Base-by-base conservation (phyloP, 1,139 yeast genomes). In the Citeromyces siamensis region DNA sequence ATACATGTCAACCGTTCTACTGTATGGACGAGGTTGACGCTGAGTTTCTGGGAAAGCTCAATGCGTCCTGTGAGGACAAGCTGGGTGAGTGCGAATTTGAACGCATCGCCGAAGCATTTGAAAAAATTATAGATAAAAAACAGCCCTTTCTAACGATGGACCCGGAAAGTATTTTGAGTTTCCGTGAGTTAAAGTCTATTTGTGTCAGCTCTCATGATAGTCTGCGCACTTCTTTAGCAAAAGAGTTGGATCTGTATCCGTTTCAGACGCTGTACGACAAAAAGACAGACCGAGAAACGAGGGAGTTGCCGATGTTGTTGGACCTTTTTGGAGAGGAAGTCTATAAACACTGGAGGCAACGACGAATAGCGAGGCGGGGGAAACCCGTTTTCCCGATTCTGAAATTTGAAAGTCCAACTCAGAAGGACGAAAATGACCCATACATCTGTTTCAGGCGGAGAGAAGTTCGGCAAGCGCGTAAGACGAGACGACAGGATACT, bases 371-470 rank as follows among this genome's bases (percentile, higher is more conserved):
- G 36, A 66, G 86, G 40, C 62, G 66, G 22, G 97, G 97, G 21
- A 71, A 71, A 47, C 57, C 80, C 8, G 71, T 93, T 31, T 71
- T 74, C 47, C 95, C 97, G 1, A 58, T 66, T 7, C 63, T 93
- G 35, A 82, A 79, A 53, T 86, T 83, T 52, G 97, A 88, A 58
- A 93, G 84, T 48, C 75, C 73, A 40, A 95, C 86, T 45, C 83
- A 83, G 49, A 96, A 88, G 50, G 73, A 73, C 47, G 98, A 90
- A 51, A 75, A 72, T 42, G 97, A 90, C 56, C 97, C 99, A 1
- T 90, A 93, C 56, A 80, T 86, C 34, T 85, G 96, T 61, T 90
- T 93, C 63, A 74, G 99, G 52, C 76, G 96, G 49, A 81, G 99
- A 57, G 98, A 88, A 52, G 80, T 86, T 46, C 75, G 98, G 45